A percentile compares a stretch with the other conserved stretches of the same genome.
These are phyloP conservation scores for Fusarium sp. DNA, from an alignment of 2,329 filamentous ascomycete species.

Conservation along the genomic window DNA sequence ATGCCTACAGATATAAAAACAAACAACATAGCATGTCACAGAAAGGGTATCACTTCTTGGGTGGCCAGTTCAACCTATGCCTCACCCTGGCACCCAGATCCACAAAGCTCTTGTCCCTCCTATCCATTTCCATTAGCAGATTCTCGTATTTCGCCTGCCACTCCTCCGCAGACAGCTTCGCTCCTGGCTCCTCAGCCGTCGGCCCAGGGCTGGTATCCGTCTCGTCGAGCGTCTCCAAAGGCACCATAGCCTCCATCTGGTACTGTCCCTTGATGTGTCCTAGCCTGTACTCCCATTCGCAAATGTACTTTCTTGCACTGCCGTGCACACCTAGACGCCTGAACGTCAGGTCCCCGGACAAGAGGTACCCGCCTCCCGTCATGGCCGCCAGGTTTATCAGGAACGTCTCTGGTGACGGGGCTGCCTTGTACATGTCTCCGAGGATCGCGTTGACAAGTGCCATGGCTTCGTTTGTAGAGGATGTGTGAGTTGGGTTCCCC, in stretches of 20 bases:
- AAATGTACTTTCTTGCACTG: constrained; percentile 62
- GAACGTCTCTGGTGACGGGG: constrained; percentile 67
- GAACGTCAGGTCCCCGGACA: constrained; percentile 57
- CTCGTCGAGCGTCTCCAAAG: constrained; percentile 58
- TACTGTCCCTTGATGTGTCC: constrained; percentile 67
- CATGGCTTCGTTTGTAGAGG: constrained; percentile 65
- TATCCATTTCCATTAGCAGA: constrained; percentile 70
- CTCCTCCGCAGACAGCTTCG: constrained; percentile 53
- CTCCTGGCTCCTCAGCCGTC: constrained; percentile 20
- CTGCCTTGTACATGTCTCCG: constrained; percentile 64
- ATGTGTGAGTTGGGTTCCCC: constrained; percentile 59
- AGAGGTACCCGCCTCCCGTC: constrained; percentile 66
- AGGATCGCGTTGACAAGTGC: constrained; percentile 68
- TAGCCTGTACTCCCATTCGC: constrained; percentile 68
- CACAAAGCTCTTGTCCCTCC: constrained; percentile 67
- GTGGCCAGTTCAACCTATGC: constrained; percentile 50
- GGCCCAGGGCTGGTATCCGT: constrained; percentile 38
- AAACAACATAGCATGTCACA: constrained; percentile 6
- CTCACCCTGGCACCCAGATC: constrained; percentile 61
- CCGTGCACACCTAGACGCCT: constrained; percentile 60
- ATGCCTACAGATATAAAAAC: constrained; percentile 1
- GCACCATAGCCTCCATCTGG: constrained; percentile 64
- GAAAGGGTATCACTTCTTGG: constrained; percentile 41
- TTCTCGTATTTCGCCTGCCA: constrained; percentile 69
- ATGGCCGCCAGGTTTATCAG: constrained; percentile 71